A percentile compares a stretch with the other conserved stretches of the same genome.
phyloP scores from a whole-genome alignment of 2,329 filamentous ascomycete species.

The Cytospora paraplurivora region DNA sequence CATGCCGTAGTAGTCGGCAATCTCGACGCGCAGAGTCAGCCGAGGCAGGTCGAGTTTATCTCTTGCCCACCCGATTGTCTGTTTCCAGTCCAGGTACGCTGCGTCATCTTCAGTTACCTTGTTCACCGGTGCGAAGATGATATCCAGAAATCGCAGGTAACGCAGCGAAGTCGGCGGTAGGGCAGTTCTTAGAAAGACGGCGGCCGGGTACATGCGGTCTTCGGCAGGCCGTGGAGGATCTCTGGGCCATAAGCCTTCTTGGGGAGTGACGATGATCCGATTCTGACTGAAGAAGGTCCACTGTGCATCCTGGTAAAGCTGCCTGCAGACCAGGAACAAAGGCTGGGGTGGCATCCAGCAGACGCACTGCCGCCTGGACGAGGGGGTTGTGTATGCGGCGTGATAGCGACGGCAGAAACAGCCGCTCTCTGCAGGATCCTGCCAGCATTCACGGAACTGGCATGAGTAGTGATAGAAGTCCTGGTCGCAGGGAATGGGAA shows the following conservation, averaged over 20 bases:
- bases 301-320: too few species aligned
- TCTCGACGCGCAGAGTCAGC: too few species aligned
- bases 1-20: too few species aligned
- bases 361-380: too few species aligned
- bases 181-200: background rate
- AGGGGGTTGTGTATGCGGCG: background rate
- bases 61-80: background rate
- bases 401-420: background rate
- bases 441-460: background rate
- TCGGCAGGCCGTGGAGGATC: background rate
- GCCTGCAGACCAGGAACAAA: too few species aligned
- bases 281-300: too few species aligned
- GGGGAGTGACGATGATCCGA: background rate
- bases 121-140: background rate
- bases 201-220: background rate
- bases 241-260: background rate
- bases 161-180: background rate
- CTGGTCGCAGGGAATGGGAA: background rate
- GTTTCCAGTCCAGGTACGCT: background rate
- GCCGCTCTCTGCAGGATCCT: background rate
- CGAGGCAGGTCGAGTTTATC: too few species aligned
- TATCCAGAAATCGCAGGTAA: background rate
- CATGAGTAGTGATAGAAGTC: background rate
- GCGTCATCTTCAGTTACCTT: background rate
- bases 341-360: too few species aligned